Base-by-base conservation (phyloP, 257 asterid genomes). In the Fraxinus quadrangulata region DNA sequence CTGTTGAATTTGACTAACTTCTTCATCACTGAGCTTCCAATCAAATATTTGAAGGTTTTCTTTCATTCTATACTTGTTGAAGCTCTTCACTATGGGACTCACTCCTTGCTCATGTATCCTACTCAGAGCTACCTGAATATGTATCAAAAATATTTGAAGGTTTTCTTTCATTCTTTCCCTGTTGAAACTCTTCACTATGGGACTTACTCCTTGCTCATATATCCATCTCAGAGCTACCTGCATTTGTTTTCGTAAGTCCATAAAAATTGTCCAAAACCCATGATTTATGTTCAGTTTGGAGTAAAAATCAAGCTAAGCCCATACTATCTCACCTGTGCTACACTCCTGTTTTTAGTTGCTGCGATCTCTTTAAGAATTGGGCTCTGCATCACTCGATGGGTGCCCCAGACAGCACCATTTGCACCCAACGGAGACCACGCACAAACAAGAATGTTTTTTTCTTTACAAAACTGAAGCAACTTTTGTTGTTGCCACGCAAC, bases 351-450 rank as follows among this genome's bases (percentile, higher is more conserved):
- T 23, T 8, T 83, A 7, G 87, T 71, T 31, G 68, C 71, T 21
- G 92, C 88, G 78, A 89, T 86, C 23, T 75, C 69, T 33, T 84
- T 75, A 2, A 90, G 87, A 30, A 84, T 3, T 30, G 83, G 79
- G 71, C 76, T 83, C 51, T 87, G 80, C 89, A 88, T 83, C 2
- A 90, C 89, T 54, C 68, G 75, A n/a, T 33, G 67, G 21, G 70
- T 19, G 21, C 95, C 92, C 93, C 92, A 87, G 0, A 36, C 12
- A 1, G 75, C 79, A 13, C 90, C 92, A 37, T 83, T 80, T 7
- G 86, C 83, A 66, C 87, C 91, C 40, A 88, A 85, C 0, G 93
- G 93, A 75, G 92, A 87, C 87, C 89, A 90, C 2, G 89, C 96
- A 24, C 86, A 61, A 2, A 90, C 78, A 23, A 69, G 75, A 67